phyloP scores from a whole-genome alignment of 306 rosid species.

The Glycine latifolia region DNA sequence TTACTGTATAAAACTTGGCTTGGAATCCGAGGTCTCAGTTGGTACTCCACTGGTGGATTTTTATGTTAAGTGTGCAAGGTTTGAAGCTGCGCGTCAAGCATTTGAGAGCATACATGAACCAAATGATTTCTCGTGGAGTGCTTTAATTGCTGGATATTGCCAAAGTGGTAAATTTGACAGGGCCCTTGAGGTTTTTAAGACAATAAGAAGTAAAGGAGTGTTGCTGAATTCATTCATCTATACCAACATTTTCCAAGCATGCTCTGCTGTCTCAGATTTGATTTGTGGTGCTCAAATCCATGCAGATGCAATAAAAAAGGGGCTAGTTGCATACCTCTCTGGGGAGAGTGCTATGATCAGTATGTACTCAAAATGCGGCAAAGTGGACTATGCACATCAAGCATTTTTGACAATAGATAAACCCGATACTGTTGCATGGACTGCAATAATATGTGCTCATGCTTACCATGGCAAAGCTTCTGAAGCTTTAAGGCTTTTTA shows the following conservation, averaged over 20 bases:
- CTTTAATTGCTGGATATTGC: constrained; percentile 63
- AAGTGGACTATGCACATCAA: constrained; percentile 59
- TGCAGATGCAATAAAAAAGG: constrained; percentile 69
- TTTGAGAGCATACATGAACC: constrained; percentile 62
- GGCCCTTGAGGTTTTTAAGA: constrained; percentile 57
- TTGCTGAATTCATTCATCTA: constrained; percentile 58
- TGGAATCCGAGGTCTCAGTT: constrained; percentile 67
- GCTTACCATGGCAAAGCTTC: constrained; percentile 68
- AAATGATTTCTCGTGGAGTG: constrained; percentile 74
- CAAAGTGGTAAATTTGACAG: constrained; percentile 61
- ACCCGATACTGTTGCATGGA: constrained; percentile 72
- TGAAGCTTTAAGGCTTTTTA: constrained; percentile 58
- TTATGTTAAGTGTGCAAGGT: constrained; percentile 63
- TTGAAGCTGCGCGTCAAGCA: constrained; percentile 57
- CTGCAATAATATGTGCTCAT: constrained; percentile 64
- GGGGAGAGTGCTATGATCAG: constrained; percentile 74
- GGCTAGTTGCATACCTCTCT: constrained; percentile 51
- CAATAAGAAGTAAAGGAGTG: constrained; percentile 57
- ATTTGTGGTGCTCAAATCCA: constrained; percentile 64
- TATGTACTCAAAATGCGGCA: constrained; percentile 76
- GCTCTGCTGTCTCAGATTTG: constrained; percentile 60
- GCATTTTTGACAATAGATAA: constrained; percentile 59
- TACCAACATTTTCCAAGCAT: constrained; percentile 72
- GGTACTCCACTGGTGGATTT: constrained; percentile 76
- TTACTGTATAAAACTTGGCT: constrained; percentile 59